Conservation (phyloP, 1,139 yeast species). For the Diutina neorugosa region DNA sequence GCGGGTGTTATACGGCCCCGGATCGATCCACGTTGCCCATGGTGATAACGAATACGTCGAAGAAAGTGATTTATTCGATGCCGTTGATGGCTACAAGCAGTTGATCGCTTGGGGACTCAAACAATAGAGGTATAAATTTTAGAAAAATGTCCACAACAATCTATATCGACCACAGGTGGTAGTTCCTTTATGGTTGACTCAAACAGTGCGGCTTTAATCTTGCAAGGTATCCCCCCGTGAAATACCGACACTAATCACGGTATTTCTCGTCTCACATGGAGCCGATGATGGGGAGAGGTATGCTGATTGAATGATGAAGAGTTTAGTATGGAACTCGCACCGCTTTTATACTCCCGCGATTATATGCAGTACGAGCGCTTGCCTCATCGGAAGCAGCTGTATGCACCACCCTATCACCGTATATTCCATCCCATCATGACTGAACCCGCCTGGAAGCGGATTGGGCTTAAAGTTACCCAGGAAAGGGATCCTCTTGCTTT, state of each 20-base stretch:
- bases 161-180: slow-evolving; percentile 3
- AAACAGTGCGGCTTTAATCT: slow-evolving; percentile 3
- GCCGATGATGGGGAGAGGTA: not conserved
- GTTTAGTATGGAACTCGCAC: not conserved
- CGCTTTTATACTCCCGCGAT: not conserved
- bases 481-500: slow-evolving; percentile 29
- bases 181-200: slow-evolving; percentile 1
- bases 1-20: slow-evolving; percentile 58
- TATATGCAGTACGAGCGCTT: not conserved
- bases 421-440: slow-evolving; percentile 7
- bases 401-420: not conserved
- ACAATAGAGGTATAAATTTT: not conserved
- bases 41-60: slow-evolving; percentile 47
- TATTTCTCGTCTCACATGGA: not conserved
- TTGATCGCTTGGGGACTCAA: slow-evolving; percentile 17
- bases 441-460: slow-evolving; percentile 86
- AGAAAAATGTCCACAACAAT: not conserved
- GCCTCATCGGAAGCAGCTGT: not conserved
- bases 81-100: slow-evolving; percentile 45
- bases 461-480: slow-evolving; percentile 55
- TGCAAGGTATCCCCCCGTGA: not conserved
- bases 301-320: slow-evolving; percentile 4
- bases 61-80: slow-evolving; percentile 33
- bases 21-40: slow-evolving; percentile 55
- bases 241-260: not conserved